Evolutionary conservation across 139 green algal genomes (phyloP).

Genomic region (Astrephomene gubernaculifera): DNA sequence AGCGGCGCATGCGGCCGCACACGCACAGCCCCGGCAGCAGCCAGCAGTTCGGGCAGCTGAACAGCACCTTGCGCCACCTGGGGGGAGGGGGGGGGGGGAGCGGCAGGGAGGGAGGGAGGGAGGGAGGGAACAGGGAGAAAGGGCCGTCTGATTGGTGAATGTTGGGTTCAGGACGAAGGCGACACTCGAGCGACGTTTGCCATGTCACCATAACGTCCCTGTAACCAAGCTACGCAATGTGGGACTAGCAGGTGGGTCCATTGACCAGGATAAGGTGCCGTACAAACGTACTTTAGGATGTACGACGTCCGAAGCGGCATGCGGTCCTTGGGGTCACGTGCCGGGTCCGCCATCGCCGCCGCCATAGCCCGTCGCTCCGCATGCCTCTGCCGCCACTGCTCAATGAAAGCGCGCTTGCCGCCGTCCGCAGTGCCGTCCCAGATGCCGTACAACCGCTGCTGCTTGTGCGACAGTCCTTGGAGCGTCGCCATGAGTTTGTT

Average conservation of each 20-base stretch:
- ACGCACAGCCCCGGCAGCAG: slow-evolving; percentile 53
- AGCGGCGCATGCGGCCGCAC: slow-evolving; percentile 38
- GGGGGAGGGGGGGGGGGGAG: not conserved
- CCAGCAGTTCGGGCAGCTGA: slow-evolving; percentile 51
- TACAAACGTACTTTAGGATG: slow-evolving; percentile 33
- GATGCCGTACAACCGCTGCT: slow-evolving; percentile 44
- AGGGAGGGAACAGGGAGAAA: not conserved
- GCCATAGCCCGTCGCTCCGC: slow-evolving; percentile 29
- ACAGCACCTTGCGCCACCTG: slow-evolving; percentile 49
- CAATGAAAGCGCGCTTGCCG: slow-evolving; percentile 23
- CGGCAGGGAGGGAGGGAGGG: no score
- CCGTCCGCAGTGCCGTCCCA: not conserved
- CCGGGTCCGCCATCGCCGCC: not conserved
- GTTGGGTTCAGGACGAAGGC: no score
- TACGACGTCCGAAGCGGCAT: slow-evolving; percentile 32
- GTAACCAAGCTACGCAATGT: no score
- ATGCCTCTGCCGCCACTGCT: slow-evolving; percentile 20
- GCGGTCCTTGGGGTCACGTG: not conserved
- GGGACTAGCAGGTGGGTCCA: no score
- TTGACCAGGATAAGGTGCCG: no score
- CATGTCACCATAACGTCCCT: no score
- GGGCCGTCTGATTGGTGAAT: not conserved
- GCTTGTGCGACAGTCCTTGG: slow-evolving; percentile 35
- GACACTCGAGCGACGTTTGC: no score
- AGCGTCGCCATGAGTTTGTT: slow-evolving; percentile 16